Percentiles rank a stretch among this genome's conserved stretches.
These are phyloP conservation scores for Bruguiera gymnorhiza DNA, from an alignment of 345 rosid species.

Conservation along the genomic window DNA sequence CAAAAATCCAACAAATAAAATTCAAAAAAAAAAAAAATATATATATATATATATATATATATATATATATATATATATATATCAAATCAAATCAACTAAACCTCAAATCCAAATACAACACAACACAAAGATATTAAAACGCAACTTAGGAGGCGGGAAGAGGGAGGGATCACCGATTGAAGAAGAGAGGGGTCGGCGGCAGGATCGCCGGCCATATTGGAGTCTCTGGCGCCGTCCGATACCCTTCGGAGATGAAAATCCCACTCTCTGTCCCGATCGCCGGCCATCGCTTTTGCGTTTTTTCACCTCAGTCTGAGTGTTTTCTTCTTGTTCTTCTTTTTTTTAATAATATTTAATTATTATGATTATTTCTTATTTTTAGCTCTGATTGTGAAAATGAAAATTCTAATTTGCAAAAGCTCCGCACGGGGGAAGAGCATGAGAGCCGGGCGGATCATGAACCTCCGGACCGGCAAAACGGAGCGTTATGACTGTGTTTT, in stretches of 20 bases:
- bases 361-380: no score
- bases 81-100: neutral
- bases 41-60: neutral
- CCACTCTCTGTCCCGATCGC: slow-evolving; percentile 55
- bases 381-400: no score
- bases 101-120: neutral
- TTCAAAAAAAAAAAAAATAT: neutral
- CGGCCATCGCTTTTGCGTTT: slow-evolving; percentile 32
- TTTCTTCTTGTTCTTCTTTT: no score
- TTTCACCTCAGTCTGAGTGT: no score
- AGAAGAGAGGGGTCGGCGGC: slow-evolving; percentile 79
- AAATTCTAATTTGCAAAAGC: no score
- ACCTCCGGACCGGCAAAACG: no score
- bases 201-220: slow-evolving; percentile 62
- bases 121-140: neutral
- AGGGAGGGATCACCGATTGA: slow-evolving; percentile 48
- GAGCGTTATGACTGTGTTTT: no score
- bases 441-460: no score
- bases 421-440: no score
- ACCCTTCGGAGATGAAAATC: slow-evolving; percentile 67
- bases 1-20: neutral
- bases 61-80: no score
- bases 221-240: slow-evolving; percentile 68
- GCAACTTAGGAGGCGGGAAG: neutral
- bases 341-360: no score